Evolutionary conservation across 129 eudicot species (phyloP).

Genomic region (Rutidosis leptorrhynchoides): DNA sequence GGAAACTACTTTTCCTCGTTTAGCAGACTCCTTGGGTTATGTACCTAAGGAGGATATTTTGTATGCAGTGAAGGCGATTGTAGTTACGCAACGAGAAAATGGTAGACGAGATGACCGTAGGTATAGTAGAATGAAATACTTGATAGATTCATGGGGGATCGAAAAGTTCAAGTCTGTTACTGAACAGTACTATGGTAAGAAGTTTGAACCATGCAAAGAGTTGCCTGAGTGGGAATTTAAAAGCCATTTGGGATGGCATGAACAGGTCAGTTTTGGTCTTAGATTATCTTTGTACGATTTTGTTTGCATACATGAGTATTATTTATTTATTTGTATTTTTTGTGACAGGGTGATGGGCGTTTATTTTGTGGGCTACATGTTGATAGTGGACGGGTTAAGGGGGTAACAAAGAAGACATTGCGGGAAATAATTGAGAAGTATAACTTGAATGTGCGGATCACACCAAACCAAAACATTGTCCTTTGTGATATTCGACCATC

Average conservation of each 20-base stretch:
- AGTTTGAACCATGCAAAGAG: slow-evolving; percentile 69
- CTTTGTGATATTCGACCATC: slow-evolving; percentile 77
- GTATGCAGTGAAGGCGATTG: slow-evolving; percentile 96
- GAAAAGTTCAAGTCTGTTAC: slow-evolving; percentile 84
- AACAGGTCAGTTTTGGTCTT: slow-evolving; percentile 58
- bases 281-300: neutral
- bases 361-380: slow-evolving; percentile 97
- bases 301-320: neutral
- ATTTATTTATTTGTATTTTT: neutral
- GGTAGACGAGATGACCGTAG: slow-evolving; percentile 98
- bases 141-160: slow-evolving; percentile 94
- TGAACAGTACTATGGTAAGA: slow-evolving; percentile 85
- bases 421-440: slow-evolving; percentile 88
- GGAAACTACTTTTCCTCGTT: slow-evolving; percentile 82
- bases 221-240: slow-evolving; percentile 97
- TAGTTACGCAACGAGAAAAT: slow-evolving; percentile 92
- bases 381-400: slow-evolving; percentile 88
- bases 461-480: slow-evolving; percentile 86
- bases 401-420: slow-evolving; percentile 67
- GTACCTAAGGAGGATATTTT: slow-evolving; percentile 95
- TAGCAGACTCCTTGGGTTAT: slow-evolving; percentile 93
- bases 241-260: slow-evolving; percentile 95
- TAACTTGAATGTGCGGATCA: slow-evolving; percentile 81
- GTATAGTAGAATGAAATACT: slow-evolving; percentile 93
- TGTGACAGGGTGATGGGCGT: slow-evolving; percentile 83